Conservation (phyloP, 164 flowering plant species). For the Stephania japonica region DNA sequence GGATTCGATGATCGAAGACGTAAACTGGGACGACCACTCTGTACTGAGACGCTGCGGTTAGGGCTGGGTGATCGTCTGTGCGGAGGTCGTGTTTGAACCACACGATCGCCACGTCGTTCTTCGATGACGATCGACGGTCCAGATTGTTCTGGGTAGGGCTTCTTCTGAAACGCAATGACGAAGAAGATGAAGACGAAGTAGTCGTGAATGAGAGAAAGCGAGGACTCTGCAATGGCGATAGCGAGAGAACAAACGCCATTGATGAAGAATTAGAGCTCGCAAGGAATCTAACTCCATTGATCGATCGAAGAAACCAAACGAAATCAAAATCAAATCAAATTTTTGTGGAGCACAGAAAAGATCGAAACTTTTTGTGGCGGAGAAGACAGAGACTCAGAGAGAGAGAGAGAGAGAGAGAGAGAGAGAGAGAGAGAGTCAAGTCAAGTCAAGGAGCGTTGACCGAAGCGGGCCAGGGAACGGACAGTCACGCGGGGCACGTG, state of each 20-base stretch:
- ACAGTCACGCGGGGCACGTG: not conserved
- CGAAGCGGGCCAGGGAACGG: not conserved
- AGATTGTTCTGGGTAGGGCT: not conserved
- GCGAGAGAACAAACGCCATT: slow-evolving; percentile 32
- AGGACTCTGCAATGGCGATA: slow-evolving; percentile 15
- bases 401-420: not conserved
- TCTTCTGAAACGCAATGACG: not conserved
- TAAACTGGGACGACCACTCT: slow-evolving; percentile 57
- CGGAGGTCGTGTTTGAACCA: slow-evolving; percentile 96
- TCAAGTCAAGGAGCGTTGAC: not conserved
- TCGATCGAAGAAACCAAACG: not conserved
- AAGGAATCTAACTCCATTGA: slow-evolving; percentile 10
- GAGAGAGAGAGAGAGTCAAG: not conserved
- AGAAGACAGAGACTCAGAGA: not conserved
- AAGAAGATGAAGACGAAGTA: not conserved
- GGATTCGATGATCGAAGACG: slow-evolving; percentile 72
- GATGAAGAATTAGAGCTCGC: slow-evolving; percentile 2
- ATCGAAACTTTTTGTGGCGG: not conserved
- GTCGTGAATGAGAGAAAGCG: slow-evolving; percentile 17
- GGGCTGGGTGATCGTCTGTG: slow-evolving; percentile 71
- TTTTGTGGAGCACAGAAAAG: slow-evolving; percentile 2
- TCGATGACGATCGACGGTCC: not conserved
- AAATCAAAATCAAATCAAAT: not conserved
- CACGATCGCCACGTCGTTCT: slow-evolving; percentile 39
- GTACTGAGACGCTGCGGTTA: slow-evolving; percentile 49